A percentile compares a stretch with the other conserved stretches of the same genome.
phyloP scores from a whole-genome alignment of 2,329 filamentous ascomycete genomes.

The Biscogniauxia mediterranea region DNA sequence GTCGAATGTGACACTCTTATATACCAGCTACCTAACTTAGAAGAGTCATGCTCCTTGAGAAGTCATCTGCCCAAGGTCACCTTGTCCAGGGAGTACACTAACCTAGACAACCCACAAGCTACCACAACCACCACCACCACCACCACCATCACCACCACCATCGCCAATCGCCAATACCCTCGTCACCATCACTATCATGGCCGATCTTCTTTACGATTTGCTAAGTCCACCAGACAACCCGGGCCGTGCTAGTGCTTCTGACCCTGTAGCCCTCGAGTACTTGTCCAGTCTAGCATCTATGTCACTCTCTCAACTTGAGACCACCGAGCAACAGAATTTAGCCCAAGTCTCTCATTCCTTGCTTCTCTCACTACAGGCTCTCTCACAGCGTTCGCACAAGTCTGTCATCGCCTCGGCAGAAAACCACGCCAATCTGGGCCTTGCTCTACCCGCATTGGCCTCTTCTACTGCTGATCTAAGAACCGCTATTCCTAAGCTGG shows the following conservation, averaged over 20 bases:
- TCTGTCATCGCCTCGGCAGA: constrained; percentile 78
- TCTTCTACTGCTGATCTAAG: constrained; percentile 65
- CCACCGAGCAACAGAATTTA: constrained; percentile 76
- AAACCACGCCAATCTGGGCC: constrained; percentile 70
- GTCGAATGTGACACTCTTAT: neutral
- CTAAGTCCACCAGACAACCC: constrained; percentile 56
- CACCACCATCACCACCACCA: neutral
- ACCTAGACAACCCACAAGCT: no score
- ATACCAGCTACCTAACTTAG: neutral
- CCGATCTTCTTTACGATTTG: constrained; percentile 74
- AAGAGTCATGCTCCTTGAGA: neutral
- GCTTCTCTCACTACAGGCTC: constrained; percentile 77
- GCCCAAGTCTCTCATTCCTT: constrained; percentile 77
- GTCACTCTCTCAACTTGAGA: constrained; percentile 68
- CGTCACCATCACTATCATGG: constrained; percentile 43
- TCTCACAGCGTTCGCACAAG: constrained; percentile 87
- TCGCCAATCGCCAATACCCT: neutral
- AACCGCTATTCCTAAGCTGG: constrained; percentile 72
- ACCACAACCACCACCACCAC: no score
- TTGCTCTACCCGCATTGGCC: constrained; percentile 69
- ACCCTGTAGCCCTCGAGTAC: constrained; percentile 64
- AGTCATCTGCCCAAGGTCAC: neutral
- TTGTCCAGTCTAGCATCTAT: constrained; percentile 76
- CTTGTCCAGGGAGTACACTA: neutral
- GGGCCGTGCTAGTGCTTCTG: constrained; percentile 39